A percentile compares a stretch with the other conserved stretches of the same genome.
phyloP scores from a whole-genome alignment of 2,329 filamentous ascomycete genomes.

The Hypocreales sp. region DNA sequence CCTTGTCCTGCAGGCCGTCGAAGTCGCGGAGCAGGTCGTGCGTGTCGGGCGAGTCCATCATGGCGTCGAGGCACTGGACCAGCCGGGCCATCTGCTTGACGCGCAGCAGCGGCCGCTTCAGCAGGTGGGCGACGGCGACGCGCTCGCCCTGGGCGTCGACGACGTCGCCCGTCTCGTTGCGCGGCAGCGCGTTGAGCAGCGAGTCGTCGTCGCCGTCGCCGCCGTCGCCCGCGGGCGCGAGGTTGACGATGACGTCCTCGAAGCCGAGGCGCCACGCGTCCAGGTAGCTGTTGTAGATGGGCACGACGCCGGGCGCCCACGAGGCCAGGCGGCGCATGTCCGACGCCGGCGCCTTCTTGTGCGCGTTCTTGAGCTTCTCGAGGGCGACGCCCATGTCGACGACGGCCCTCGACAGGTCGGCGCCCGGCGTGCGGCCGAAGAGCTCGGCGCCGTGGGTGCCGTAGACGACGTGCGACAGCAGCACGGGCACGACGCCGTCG shows the following conservation, averaged over 20 bases:
- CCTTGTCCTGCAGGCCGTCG: slow-evolving; percentile 58
- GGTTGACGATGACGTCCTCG: slow-evolving; percentile 84
- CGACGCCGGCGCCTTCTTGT: slow-evolving; percentile 63
- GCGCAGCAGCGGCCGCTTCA: slow-evolving; percentile 77
- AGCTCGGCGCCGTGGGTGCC: slow-evolving; percentile 49
- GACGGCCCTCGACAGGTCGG: slow-evolving; percentile 66
- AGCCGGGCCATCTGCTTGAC: slow-evolving; percentile 79
- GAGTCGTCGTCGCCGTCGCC: slow-evolving; percentile 42
- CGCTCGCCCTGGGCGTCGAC: slow-evolving; percentile 66
- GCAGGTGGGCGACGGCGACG: slow-evolving; percentile 83
- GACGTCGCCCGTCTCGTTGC: slow-evolving; percentile 50
- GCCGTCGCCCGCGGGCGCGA: slow-evolving; percentile 53
- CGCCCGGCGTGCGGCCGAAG: slow-evolving; percentile 45
- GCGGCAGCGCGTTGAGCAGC: slow-evolving; percentile 40
- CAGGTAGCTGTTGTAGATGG: slow-evolving; percentile 74
- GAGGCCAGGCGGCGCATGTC: slow-evolving; percentile 56
- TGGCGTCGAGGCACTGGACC: slow-evolving; percentile 51
- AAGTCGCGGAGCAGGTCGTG: slow-evolving; percentile 34
- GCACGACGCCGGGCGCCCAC: slow-evolving; percentile 68
- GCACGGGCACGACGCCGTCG: slow-evolving; percentile 85
- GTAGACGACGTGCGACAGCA: slow-evolving; percentile 72
- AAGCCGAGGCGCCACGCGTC: slow-evolving; percentile 86
- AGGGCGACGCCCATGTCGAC: slow-evolving; percentile 86
- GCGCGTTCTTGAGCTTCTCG: slow-evolving; percentile 66
- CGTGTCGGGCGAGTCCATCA: slow-evolving; percentile 31